Percentiles rank a stretch among this genome's conserved stretches.
These are phyloP conservation scores for Ceratocystis cubensis DNA, from an alignment of 2,329 filamentous ascomycete genomes.

Conservation along the genomic window DNA sequence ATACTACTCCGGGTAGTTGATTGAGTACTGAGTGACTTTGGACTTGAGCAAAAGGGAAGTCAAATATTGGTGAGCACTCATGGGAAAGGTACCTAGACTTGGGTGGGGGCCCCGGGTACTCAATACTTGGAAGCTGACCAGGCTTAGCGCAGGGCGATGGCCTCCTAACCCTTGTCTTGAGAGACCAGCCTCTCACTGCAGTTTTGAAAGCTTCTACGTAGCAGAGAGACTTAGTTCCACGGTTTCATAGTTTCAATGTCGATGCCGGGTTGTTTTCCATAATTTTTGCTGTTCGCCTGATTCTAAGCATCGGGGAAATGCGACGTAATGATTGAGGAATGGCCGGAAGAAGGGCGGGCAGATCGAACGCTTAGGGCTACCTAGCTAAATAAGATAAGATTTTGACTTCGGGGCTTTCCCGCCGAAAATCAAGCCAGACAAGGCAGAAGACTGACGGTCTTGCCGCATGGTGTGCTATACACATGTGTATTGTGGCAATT, in stretches of 20 bases:
- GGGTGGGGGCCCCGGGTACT: background rate
- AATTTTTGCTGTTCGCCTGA: background rate
- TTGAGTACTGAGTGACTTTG: background rate
- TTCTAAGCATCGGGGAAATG: background rate
- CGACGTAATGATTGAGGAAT: background rate
- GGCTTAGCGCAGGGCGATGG: background rate
- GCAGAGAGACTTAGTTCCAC: too few species aligned
- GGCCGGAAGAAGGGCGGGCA: too few species aligned
- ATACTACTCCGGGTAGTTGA: background rate
- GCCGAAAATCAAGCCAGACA: background rate
- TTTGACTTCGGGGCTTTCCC: background rate
- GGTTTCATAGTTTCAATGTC: too few species aligned
- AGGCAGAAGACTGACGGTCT: background rate
- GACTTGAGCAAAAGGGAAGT: background rate
- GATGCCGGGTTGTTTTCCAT: background rate
- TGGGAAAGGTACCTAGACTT: background rate
- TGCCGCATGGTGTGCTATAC: background rate
- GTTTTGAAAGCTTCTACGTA: background rate
- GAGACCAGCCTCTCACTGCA: background rate
- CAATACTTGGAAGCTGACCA: background rate
- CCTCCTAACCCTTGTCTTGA: background rate
- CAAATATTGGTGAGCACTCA: background rate
- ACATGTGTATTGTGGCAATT: background rate
- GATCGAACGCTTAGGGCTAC: too few species aligned
- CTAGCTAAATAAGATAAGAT: background rate